Evolutionary conservation across 2,329 filamentous ascomycete genomes (phyloP).

Genomic region (Myriosclerotinia curreyana): DNA sequence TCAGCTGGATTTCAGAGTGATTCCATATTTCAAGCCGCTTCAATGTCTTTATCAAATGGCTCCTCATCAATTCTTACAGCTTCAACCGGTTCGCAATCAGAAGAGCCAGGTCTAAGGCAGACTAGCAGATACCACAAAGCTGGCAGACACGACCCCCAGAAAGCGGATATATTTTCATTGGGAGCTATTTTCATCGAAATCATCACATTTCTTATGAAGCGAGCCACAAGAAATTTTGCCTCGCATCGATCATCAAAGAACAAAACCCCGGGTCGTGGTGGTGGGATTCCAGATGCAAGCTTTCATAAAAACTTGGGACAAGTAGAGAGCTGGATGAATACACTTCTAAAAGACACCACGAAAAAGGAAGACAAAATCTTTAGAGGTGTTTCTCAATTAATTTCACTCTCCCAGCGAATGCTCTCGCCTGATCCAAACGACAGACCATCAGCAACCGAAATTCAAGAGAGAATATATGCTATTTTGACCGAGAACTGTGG

Average conservation of each 20-base stretch:
- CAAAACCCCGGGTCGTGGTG: conserved; percentile 50
- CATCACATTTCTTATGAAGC: conserved; percentile 65
- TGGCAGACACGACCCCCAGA: conserved; percentile 49
- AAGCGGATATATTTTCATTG: conserved; percentile 69
- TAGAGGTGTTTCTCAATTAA: conserved; percentile 50
- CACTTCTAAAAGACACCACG: conserved; percentile 56
- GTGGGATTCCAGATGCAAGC: conserved; percentile 61
- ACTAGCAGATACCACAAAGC: conserved; percentile 33
- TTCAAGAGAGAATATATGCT: conserved; percentile 52
- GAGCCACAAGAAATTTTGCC: conserved; percentile 62
- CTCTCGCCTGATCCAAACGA: conserved; percentile 50
- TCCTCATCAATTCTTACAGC: conserved; percentile 31
- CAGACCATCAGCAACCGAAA: conserved; percentile 52
- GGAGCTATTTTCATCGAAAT: conserved; percentile 72
- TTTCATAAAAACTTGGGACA: conserved; percentile 70
- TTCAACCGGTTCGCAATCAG: conserved; percentile 23
- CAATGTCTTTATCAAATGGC: conserved; percentile 26
- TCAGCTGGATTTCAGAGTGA: conserved; percentile 25
- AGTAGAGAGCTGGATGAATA: conserved; percentile 65
- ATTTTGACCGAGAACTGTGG: conserved; percentile 45
- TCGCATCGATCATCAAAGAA: conserved; percentile 65
- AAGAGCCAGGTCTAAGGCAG: not conserved
- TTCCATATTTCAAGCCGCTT: not conserved
- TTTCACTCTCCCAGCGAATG: conserved; percentile 55
- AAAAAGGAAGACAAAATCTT: conserved; percentile 48